Conservation (phyloP, 1,139 yeast genomes). For the Citeromyces hawaiiensis region DNA sequence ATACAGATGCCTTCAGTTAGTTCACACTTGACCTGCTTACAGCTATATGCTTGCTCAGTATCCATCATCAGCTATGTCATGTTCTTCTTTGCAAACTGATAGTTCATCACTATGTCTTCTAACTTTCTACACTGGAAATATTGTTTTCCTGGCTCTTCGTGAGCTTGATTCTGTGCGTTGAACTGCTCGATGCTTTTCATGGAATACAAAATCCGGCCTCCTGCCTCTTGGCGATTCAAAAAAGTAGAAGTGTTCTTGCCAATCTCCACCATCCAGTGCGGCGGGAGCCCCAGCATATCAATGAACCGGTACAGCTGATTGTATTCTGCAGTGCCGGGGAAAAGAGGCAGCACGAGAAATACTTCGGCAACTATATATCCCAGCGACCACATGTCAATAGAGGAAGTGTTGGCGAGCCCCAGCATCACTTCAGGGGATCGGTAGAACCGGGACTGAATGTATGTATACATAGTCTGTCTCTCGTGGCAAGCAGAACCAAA, state of each 20-base stretch:
- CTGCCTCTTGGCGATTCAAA: slow-evolving; percentile 28
- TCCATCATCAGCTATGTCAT: slow-evolving; percentile 48
- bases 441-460: slow-evolving; percentile 90
- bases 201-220: slow-evolving; percentile 18
- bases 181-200: slow-evolving; percentile 49
- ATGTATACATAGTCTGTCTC: slow-evolving; percentile 78
- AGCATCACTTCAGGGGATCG: slow-evolving; percentile 91
- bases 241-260: slow-evolving; percentile 75
- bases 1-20: no score
- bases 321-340: slow-evolving; percentile 92
- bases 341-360: slow-evolving; percentile 83
- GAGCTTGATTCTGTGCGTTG: slow-evolving; percentile 35
- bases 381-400: slow-evolving; percentile 97
- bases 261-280: slow-evolving; percentile 93
- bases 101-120: slow-evolving; percentile 65
- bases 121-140: slow-evolving; percentile 69
- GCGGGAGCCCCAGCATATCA: slow-evolving; percentile 79
- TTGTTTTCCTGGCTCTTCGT: slow-evolving; percentile 73
- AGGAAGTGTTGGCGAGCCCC: slow-evolving; percentile 82
- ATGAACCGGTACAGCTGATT: slow-evolving; percentile 78
- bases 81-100: slow-evolving; percentile 57
- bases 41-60: no score
- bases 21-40: no score
- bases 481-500: slow-evolving; percentile 96
- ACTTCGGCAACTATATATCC: slow-evolving; percentile 95